Base-by-base conservation (phyloP, 768 basidiomycete species). In the Pulveroboletus sp. region DNA sequence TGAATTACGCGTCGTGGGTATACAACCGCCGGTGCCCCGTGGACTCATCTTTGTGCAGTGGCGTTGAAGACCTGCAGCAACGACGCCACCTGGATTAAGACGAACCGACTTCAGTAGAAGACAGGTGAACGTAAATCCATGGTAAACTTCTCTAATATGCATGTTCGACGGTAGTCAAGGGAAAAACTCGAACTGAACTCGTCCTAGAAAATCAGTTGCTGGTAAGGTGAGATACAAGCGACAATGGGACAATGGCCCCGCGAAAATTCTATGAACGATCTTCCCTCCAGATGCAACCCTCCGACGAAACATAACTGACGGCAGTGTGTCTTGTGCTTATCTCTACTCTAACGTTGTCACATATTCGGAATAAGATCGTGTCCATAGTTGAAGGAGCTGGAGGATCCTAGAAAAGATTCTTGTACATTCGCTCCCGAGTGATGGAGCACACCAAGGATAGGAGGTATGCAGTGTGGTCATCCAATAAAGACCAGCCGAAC, bases 261-360 rank as follows among this genome's bases (percentile, higher is more conserved):
- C 55, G 42, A 36, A 4, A 26, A 27, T 44, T 57, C 47, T 33
- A 45, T 11, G 24, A 57, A 42, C 2, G 46, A 57, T 30, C 46
- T 40, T 48, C 73, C 28, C 37, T 55, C 50, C 51, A 53, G 49
- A 8, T 47, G 41, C 17, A 51, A 10, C 5, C 49, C 44, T 27
- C 3, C 21, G 55, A 32, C 4, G 21, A 38, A 31, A 44, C 24
- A 17, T 6, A n/a, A 18, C 42, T 26, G 38, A 51, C 13, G 14
- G 32, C 32, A 14, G 32, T 6, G 35, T 28, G 47, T 26, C 39
- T 47, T 8, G 26, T 41, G 31, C 41, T 46, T 40, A 54, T 33
- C 39, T 44, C 54, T 18, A 55, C 28, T 32, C 49, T 46, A 17
- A 39, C 49, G 14, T 51, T 47, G 1, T 41, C 52, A 8, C 33